A percentile compares a stretch with the other conserved stretches of the same genome.
phyloP scores from a whole-genome alignment of 768 basidiomycete species.

The Royoungia palumana region DNA sequence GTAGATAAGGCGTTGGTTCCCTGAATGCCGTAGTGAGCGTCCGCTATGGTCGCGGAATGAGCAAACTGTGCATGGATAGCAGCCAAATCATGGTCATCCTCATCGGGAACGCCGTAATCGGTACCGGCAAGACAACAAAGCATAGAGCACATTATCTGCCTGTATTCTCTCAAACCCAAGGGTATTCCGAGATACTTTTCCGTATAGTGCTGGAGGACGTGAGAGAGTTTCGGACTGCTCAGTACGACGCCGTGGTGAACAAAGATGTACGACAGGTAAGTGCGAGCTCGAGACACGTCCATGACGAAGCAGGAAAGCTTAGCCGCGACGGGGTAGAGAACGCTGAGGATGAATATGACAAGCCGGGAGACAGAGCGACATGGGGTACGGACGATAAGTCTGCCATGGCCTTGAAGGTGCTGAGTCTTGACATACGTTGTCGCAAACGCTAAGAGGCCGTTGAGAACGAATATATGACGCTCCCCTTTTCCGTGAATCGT shows the following conservation, averaged over 20 bases:
- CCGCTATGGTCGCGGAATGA: background rate
- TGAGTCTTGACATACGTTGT: constrained; percentile 16
- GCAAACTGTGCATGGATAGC: constrained; percentile 1
- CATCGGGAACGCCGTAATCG: background rate
- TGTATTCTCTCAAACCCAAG: background rate
- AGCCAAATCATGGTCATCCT: background rate
- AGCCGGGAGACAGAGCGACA: constrained; percentile 1
- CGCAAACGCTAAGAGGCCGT: constrained; percentile 8
- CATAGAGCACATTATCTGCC: background rate
- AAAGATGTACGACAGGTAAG: background rate
- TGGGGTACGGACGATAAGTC: constrained; percentile 8
- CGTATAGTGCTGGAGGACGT: no score
- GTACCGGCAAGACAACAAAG: background rate
- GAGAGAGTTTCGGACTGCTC: background rate
- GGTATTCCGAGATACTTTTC: background rate
- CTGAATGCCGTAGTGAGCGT: constrained; percentile 3
- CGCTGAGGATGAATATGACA: background rate
- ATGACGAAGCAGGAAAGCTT: background rate
- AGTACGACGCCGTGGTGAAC: background rate
- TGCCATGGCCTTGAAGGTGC: constrained; percentile 4
- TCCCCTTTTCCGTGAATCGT: background rate
- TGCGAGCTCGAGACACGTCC: background rate
- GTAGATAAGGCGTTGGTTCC: background rate
- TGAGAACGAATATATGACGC: constrained; percentile 13
- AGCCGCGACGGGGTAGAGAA: background rate